Evolutionary conservation across 495 filamentous ascomycete species (phyloP), one percentile per base, ranked within the genome.

Genomic region (Cudoniella acicularis): DNA sequence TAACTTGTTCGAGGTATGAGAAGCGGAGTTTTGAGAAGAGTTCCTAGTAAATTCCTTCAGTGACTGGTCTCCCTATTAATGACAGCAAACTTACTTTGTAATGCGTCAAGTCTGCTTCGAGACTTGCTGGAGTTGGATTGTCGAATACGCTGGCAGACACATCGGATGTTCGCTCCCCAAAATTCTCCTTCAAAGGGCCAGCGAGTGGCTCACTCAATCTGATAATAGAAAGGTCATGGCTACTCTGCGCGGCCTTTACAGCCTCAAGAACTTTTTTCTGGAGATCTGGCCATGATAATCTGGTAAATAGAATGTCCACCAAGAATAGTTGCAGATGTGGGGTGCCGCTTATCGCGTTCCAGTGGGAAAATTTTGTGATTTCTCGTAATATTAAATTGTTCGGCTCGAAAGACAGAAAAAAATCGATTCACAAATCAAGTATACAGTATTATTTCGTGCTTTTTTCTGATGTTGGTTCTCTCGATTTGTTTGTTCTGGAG

Each of bases 11-110:
- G 59, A 90, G 81, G 72, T 90, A 98, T 64, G 90, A 95, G 77
- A 98, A 98, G 68, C 92, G 90, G 24, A 98, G 82, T 74, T 97
- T 97, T 43, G 90, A 87, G 73, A 97, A 98, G 25, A 98, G 83
- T 75, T 97, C 94, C 79, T 87, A 59, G 49, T 17, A 49, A 22
- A 25, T n/a, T 42, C n/a, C 24, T 22, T 42, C 22, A 64, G 54
- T 18, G 41, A 47, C 6, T 25, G 2, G 16, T 10, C 9, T 20
- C 30, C 24, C 10, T 4, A 47, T 13, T n/a, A 49, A 3, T 16
- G 24, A 47, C 10, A 46, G 48, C 1, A 20, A 16, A 51, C 66
- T 24, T 64, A 85, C 85, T 64, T 88, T 88, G 73, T 96, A 96
- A 70, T 96, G 92, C 52, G 81, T 77, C n/a, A 96, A 76, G 70